A percentile compares a stretch with the other conserved stretches of the same genome.
Evolutionary conservation across 1,284 basidiomycete genomes (phyloP).

Genomic region (Cryptococcus depauperatus): DNA sequence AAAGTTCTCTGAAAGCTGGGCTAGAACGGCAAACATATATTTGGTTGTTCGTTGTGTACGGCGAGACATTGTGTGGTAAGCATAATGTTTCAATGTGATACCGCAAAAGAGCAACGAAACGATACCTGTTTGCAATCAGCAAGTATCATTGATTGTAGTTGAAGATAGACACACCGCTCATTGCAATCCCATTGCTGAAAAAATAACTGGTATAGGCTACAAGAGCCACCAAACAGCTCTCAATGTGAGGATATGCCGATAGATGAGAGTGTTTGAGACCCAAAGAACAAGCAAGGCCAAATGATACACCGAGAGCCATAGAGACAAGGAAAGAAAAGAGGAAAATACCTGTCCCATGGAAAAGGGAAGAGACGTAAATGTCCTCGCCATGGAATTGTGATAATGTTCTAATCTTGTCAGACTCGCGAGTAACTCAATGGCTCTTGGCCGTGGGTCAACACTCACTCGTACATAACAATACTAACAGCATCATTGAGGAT

Average conservation of each 20-base stretch:
- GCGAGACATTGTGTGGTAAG: conserved; percentile 96
- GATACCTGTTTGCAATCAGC: conserved; percentile 53
- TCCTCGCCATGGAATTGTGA: conserved; percentile 86
- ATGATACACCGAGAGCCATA: conserved; percentile 84
- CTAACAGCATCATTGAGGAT: conserved; percentile 97
- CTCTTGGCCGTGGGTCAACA: neutral
- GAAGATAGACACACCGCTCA: conserved; percentile 57
- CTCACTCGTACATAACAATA: conserved; percentile 99
- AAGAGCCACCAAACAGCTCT: conserved; percentile 87
- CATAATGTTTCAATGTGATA: conserved; percentile 98
- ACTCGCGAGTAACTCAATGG: neutral
- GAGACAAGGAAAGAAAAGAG: conserved; percentile 88
- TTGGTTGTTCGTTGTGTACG: conserved; percentile 92
- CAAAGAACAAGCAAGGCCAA: conserved; percentile 82
- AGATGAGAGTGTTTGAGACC: conserved; percentile 92
- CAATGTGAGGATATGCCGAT: conserved; percentile 77
- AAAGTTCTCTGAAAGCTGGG: conserved; percentile 95
- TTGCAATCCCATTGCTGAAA: conserved; percentile 87
- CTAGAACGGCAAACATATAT: conserved; percentile 86
- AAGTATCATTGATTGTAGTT: neutral
- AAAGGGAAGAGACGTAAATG: conserved; percentile 78
- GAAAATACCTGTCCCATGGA: conserved; percentile 94
- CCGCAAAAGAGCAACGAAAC: conserved; percentile 97
- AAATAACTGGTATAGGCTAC: conserved; percentile 98
- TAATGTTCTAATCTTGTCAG: conserved; percentile 58